A percentile compares a stretch with the other conserved stretches of the same genome.
Conservation (phyloP, 805 yeast genomes). For the Wickerhamiella galacta region DNA sequence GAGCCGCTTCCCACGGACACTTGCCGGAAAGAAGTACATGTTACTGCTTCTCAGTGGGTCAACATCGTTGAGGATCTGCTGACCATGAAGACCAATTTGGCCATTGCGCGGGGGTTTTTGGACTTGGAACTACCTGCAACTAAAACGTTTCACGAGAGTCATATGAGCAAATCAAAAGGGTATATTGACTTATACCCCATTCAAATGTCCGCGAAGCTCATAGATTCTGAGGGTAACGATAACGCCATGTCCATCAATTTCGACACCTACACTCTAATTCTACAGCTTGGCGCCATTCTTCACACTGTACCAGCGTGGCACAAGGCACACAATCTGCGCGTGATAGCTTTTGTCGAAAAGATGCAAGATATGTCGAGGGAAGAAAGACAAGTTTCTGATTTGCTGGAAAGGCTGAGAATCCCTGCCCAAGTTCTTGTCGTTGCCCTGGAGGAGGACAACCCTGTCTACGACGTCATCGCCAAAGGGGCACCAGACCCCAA, state of each 20-base stretch:
- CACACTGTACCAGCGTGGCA: slow-evolving; percentile 92
- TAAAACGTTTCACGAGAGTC: slow-evolving; percentile 16
- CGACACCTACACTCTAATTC: slow-evolving; percentile 85
- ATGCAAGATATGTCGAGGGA: slow-evolving; percentile 58
- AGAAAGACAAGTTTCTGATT: slow-evolving; percentile 36
- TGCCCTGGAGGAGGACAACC: slow-evolving; percentile 40
- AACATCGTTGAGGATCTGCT: slow-evolving; percentile 80
- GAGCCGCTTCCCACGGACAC: slow-evolving; percentile 58
- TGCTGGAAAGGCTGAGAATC: slow-evolving; percentile 66
- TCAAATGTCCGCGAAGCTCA: slow-evolving; percentile 80
- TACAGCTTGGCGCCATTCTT: slow-evolving; percentile 85
- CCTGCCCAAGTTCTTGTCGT: slow-evolving; percentile 65
- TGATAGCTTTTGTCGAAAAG: slow-evolving; percentile 79
- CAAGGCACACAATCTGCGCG: slow-evolving; percentile 52
- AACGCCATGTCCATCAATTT: slow-evolving; percentile 73
- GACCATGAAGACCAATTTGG: slow-evolving; percentile 78
- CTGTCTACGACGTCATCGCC: slow-evolving; percentile 58
- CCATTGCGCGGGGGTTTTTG: slow-evolving; percentile 80
- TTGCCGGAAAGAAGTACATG: slow-evolving; percentile 52
- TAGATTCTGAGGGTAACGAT: slow-evolving; percentile 44
- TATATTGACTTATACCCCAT: slow-evolving; percentile 88
- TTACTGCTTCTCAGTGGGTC: slow-evolving; percentile 73
- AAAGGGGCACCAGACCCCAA: slow-evolving; percentile 38
- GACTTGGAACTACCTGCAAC: slow-evolving; percentile 41
- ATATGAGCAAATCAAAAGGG: slow-evolving; percentile 20